Conservation (phyloP, 768 basidiomycete species). For the Boletus rex-veris region DNA sequence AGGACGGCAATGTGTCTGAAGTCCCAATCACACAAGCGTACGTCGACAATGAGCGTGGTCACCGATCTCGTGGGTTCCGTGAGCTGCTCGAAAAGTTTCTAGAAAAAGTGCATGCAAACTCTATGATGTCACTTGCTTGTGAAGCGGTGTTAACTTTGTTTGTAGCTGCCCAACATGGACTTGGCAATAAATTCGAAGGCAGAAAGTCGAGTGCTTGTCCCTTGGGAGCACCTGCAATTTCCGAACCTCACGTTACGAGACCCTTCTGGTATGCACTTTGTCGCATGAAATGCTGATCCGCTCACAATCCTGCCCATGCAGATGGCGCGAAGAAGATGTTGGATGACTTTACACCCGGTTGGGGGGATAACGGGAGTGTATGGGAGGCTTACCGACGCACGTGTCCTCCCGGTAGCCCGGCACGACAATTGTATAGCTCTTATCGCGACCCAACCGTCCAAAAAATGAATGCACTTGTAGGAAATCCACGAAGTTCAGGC, state of each 20-base stretch:
- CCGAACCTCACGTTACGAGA: constrained; percentile 61
- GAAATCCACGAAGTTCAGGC: constrained; percentile 30
- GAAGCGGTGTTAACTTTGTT: not conserved
- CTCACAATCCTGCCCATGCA: constrained; percentile 13
- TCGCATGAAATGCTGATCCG: not conserved
- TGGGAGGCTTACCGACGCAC: constrained; percentile 97
- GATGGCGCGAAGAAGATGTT: constrained; percentile 56
- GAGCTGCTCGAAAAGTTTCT: constrained; percentile 74
- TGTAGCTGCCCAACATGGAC: constrained; percentile 88
- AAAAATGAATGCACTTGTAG: constrained; percentile 27
- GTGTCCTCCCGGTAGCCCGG: constrained; percentile 73
- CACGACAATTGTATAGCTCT: constrained; percentile 81
- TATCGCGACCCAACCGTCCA: constrained; percentile 48
- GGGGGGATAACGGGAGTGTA: constrained; percentile 77
- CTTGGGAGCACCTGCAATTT: constrained; percentile 81
- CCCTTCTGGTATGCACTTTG: constrained; percentile 27
- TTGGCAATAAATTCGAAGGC: constrained; percentile 92
- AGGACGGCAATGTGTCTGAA: constrained; percentile 56
- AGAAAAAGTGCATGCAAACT: constrained; percentile 43
- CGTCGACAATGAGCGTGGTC: constrained; percentile 66
- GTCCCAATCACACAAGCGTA: constrained; percentile 55
- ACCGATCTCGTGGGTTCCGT: constrained; percentile 74
- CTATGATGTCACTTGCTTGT: not conserved
- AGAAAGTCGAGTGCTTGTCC: constrained; percentile 89
- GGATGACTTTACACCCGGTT: constrained; percentile 75